These are phyloP conservation scores for Onygenales sp. DNA, from an alignment of 2,329 filamentous ascomycete genomes.

Conservation along the genomic window DNA sequence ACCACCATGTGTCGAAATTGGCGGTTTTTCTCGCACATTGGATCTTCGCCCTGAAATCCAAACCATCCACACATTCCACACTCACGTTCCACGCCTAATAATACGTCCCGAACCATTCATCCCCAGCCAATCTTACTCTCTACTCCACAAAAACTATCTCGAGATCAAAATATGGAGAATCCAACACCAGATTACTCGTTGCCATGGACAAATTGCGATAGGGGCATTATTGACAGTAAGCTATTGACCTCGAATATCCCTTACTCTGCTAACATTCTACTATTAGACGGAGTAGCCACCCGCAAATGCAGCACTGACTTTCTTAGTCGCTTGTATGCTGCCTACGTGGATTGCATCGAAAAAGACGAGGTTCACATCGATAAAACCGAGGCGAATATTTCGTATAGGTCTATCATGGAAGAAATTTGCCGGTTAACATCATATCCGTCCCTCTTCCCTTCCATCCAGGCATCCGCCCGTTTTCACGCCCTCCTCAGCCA, in stretches of 20 bases:
- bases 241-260: background rate
- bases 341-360: constrained; percentile 2
- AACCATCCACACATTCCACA: too few relatives aligned
- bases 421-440: constrained; percentile 3
- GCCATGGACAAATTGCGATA: constrained; percentile 5
- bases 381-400: background rate
- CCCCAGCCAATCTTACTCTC: too few relatives aligned
- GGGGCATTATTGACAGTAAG: constrained; percentile 5
- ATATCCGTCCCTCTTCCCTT: constrained; percentile 6
- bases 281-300: background rate
- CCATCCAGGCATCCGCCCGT: background rate
- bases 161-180: too few relatives aligned
- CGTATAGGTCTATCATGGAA: background rate
- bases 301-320: constrained; percentile 8
- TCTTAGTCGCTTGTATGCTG: constrained; percentile 3
- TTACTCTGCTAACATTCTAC: background rate
- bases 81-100: too few relatives aligned
- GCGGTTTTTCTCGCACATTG: too few relatives aligned
- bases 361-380: background rate
- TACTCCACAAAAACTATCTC: too few relatives aligned
- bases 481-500: constrained; percentile 1
- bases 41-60: too few relatives aligned
- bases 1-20: too few relatives aligned
- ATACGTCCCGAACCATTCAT: too few relatives aligned
- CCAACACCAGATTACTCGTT: background rate